Evolutionary conservation across 257 asterid genomes (phyloP), one percentile per base, ranked within the genome.

Genomic region (Apocynum venetum): DNA sequence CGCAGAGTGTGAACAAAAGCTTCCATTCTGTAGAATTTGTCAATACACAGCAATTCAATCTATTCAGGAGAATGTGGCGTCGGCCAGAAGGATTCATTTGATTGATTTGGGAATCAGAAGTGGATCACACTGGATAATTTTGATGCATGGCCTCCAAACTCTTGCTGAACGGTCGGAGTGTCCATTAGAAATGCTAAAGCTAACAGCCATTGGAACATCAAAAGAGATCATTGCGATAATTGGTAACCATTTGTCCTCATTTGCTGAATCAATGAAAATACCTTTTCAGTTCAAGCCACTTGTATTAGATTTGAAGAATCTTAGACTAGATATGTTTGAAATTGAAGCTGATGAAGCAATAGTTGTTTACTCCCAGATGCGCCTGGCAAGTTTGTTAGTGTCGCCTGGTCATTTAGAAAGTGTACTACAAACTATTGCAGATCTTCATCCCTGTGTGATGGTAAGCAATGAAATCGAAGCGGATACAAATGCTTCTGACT

Each of bases 81-180:
- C 83, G 0, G 82, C 89, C 31, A 84, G 70, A 36, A 76, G 57
- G 75, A 72, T 86, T 47, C 94, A 88, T 70, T 31, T 89, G n/a
- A 66, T 89, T 4, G 88, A 86, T 40, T 52, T 85, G 2, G 87
- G 87, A 10, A 71, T 77, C 63, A 84, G 78, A 46, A 74, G 79
- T 6, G 89, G 89, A 1, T 79, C 85, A 0, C 86, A 88, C 35
- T 89, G 89, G 91, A 75, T 84, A 4, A 36, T 85, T 53, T 11
- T 88, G 71, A 84, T 88, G 87, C 82, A 88, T 75, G 89, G 87
- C 73, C 44, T 36, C 2, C 70, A 64, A 36, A 10, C 64, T 57
- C 86, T 86, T 4, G 78, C 80, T 11, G 79, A 71, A 12, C 43
- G 80, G 8, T 8, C 65, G 31, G 68, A 78, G 1, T 71, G 36